These are phyloP conservation scores for Pythium volutum DNA, from an alignment of 352 stramenopile species.

Conservation along the genomic window DNA sequence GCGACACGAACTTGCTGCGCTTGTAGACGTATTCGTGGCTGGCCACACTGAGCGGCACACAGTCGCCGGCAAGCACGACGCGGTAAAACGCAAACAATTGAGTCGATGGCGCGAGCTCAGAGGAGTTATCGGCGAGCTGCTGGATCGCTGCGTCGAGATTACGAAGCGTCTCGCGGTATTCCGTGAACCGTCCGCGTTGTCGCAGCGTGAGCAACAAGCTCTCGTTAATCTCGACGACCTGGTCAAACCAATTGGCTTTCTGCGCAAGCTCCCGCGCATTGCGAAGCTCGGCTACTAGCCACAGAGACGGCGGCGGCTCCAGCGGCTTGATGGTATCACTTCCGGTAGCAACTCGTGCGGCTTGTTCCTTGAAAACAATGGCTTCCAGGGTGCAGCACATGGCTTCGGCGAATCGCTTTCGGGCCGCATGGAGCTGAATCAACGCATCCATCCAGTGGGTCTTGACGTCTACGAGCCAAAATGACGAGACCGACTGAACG, in stretches of 20 bases:
- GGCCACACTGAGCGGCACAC: slow-evolving; percentile 39
- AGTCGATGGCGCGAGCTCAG: not conserved
- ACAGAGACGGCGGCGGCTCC: not conserved
- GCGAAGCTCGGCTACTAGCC: slow-evolving; percentile 41
- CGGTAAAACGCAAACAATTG: slow-evolving; percentile 48
- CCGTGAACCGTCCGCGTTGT: slow-evolving; percentile 28
- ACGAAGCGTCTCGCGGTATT: slow-evolving; percentile 55
- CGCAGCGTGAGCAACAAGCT: slow-evolving; percentile 39
- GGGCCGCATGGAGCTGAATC: slow-evolving; percentile 42
- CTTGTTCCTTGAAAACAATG: slow-evolving; percentile 35
- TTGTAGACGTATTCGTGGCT: slow-evolving; percentile 73
- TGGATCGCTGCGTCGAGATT: slow-evolving; percentile 33
- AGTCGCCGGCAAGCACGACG: slow-evolving; percentile 48
- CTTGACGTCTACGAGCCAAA: slow-evolving; percentile 61
- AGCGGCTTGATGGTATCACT: not conserved
- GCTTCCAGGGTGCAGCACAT: slow-evolving; percentile 48
- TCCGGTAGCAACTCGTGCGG: not conserved
- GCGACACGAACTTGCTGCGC: slow-evolving; percentile 57
- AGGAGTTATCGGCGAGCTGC: slow-evolving; percentile 24
- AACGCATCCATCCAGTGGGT: slow-evolving; percentile 58
- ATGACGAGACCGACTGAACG: slow-evolving; percentile 45
- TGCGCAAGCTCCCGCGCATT: slow-evolving; percentile 38
- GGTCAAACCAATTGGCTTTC: slow-evolving; percentile 44
- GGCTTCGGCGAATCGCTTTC: slow-evolving; percentile 52
- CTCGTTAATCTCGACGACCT: slow-evolving; percentile 59